Percentiles rank a stretch among this genome's conserved stretches.
Evolutionary conservation across 2,329 filamentous ascomycete genomes (phyloP).

Genomic region (Rachicladosporium sp.): DNA sequence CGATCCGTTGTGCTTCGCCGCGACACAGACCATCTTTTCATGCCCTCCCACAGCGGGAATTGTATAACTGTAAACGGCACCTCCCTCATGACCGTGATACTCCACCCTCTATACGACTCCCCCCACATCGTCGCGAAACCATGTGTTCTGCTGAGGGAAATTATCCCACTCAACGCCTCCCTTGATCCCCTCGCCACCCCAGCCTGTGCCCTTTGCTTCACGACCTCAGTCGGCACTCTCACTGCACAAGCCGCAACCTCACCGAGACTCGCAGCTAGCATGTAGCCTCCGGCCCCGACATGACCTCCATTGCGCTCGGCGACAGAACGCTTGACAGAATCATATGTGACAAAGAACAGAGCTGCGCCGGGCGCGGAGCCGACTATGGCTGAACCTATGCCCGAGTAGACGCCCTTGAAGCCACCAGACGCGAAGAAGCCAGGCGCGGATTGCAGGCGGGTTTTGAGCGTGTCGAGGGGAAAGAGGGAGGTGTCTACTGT

Average conservation of each 20-base stretch:
- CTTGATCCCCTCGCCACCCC: slow-evolving; percentile 61
- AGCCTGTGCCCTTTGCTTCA: slow-evolving; percentile 94
- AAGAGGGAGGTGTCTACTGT: slow-evolving; percentile 95
- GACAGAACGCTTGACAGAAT: slow-evolving; percentile 16
- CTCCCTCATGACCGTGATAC: slow-evolving; percentile 86
- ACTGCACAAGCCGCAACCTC: slow-evolving; percentile 89
- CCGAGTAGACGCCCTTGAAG: slow-evolving; percentile 84
- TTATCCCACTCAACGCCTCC: slow-evolving; percentile 57
- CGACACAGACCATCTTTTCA: slow-evolving; percentile 60
- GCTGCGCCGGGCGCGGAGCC: slow-evolving; percentile 89
- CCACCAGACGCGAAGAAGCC: slow-evolving; percentile 75
- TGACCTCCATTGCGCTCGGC: not conserved
- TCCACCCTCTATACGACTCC: slow-evolving; percentile 85
- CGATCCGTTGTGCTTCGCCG: slow-evolving; percentile 16
- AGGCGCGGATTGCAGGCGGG: slow-evolving; percentile 72
- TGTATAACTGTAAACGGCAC: slow-evolving; percentile 96
- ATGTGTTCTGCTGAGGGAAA: slow-evolving; percentile 28
- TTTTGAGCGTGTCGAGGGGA: slow-evolving; percentile 97
- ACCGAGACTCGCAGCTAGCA: slow-evolving; percentile 72
- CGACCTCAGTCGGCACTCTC: slow-evolving; percentile 85
- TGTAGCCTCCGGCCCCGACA: slow-evolving; percentile 44
- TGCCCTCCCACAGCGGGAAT: slow-evolving; percentile 89
- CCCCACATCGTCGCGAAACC: slow-evolving; percentile 51
- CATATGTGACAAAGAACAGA: slow-evolving; percentile 62
- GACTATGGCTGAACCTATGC: slow-evolving; percentile 77